Conservation (phyloP, 2,329 filamentous ascomycete genomes). For the Plectosphaerella sp. region DNA sequence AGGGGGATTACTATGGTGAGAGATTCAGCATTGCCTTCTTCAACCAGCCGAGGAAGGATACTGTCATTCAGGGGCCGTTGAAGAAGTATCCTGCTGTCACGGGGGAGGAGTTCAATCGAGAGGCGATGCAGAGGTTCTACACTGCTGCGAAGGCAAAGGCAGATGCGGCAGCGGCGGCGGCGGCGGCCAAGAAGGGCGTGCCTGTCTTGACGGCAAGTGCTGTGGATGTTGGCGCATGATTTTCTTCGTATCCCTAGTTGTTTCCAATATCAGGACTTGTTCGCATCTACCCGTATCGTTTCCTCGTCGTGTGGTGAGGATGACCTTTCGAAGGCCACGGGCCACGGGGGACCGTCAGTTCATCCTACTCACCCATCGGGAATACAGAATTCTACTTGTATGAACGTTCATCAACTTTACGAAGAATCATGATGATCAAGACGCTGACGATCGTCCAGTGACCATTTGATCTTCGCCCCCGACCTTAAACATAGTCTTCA, state of each 20-base stretch:
- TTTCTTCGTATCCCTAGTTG: not conserved
- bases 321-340: too few relatives aligned
- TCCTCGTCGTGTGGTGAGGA: too few relatives aligned
- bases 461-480: too few relatives aligned
- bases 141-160: not conserved
- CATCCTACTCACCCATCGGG: too few relatives aligned
- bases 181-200: not conserved
- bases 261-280: too few relatives aligned
- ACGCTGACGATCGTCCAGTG: too few relatives aligned
- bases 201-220: not conserved
- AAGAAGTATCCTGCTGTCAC: slow-evolving; percentile 60
- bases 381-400: too few relatives aligned
- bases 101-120: slow-evolving; percentile 51
- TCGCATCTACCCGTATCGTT: too few relatives aligned
- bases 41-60: slow-evolving; percentile 57
- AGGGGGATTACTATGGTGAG: slow-evolving; percentile 51
- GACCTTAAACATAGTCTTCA: too few relatives aligned
- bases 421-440: too few relatives aligned
- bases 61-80: slow-evolving; percentile 52
- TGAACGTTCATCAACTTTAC: too few relatives aligned
- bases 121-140: slow-evolving; percentile 5
- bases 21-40: slow-evolving; percentile 64
- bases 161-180: not conserved
- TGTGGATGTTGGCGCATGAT: not conserved
- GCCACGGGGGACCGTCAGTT: too few relatives aligned